A percentile compares a stretch with the other conserved stretches of the same genome.
Evolutionary conservation across 1,139 yeast species (phyloP).

Genomic region (Suhomyces bribrorum): DNA sequence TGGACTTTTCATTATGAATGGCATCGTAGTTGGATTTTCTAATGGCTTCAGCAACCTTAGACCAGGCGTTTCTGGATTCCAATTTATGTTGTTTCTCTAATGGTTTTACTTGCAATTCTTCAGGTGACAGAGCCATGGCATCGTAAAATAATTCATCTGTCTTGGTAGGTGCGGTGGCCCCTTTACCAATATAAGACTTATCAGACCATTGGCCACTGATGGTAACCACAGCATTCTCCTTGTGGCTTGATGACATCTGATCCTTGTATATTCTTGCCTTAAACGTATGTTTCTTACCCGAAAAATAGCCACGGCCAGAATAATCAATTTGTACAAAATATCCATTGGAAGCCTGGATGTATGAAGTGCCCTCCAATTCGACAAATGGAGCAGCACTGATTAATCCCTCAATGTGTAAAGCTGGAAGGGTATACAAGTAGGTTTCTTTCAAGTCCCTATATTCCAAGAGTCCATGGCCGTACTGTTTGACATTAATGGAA

Average conservation of each 20-base stretch:
- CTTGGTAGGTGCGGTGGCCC: constrained; percentile 39
- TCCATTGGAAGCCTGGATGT: constrained; percentile 80
- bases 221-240: constrained; percentile 71
- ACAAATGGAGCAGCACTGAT: constrained; percentile 88
- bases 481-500: constrained; percentile 81
- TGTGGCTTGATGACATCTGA: constrained; percentile 45
- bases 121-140: constrained; percentile 54
- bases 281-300: constrained; percentile 93
- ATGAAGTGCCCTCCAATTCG: constrained; percentile 83
- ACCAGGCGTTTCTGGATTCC: constrained; percentile 87
- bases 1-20: constrained; percentile 72
- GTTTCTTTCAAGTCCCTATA: constrained; percentile 63
- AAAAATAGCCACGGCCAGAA: constrained; percentile 90
- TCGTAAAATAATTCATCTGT: constrained; percentile 66
- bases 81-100: constrained; percentile 70
- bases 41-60: constrained; percentile 84
- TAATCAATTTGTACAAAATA: constrained; percentile 73
- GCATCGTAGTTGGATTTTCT: constrained; percentile 68
- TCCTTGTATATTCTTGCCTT: constrained; percentile 77
- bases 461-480: constrained; percentile 81
- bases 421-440: constrained; percentile 85
- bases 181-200: constrained; percentile 53
- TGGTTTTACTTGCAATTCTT: constrained; percentile 71
- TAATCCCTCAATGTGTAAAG: constrained; percentile 93
- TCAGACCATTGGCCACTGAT: constrained; percentile 94